Base-by-base conservation (phyloP, 495 filamentous ascomycete genomes). In the Ascodesmis nigricans region DNA sequence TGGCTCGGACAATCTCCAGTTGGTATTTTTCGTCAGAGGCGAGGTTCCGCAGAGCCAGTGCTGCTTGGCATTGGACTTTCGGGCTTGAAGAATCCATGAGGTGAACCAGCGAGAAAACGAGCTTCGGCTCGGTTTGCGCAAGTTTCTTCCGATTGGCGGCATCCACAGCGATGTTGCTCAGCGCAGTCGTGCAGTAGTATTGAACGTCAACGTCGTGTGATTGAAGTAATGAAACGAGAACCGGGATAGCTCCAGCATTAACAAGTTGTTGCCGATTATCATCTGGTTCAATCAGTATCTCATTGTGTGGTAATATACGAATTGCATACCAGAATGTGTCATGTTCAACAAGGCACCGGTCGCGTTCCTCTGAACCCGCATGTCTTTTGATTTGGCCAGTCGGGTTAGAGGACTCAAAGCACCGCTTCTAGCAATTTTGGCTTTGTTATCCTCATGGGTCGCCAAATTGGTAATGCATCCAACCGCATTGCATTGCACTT, bases 11-110 rank as follows among this genome's bases (percentile, higher is more conserved):
- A 47, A 97, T 93, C 47, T 97, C 87, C 13, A 95, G 69, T 56
- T 97, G 87, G 45, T 97, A 97, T 56, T 92, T 91, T 50, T 97
- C 87, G 51, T 97, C 87, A 21, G 90, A 95, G 5, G 87, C 87
- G 31, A 97, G 63, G 50, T 97, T 97, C 46, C 87, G 70, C 25
- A 97, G 69, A 19, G 87, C 87, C 15, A 97, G 59, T 13, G 90
- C 87, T 24, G 87, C 87, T 58, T 97, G 87, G 50, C 90, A 95
- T 53, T 97, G 87, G 7, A 97, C 87, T 53, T 93, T 95, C 13
- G 90, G 87, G 7, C 87, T 91, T 5, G 78, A 78, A 0, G 83
- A 91, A 48, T 93, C 83, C 80, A 95, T 95, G 14, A 97, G 63
- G 43, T 90, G 79, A 18, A 95, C 84, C 24, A 97, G 63, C 8